phyloP scores from a whole-genome alignment of 345 rosid genomes.

The Moricandia moricandioides region DNA sequence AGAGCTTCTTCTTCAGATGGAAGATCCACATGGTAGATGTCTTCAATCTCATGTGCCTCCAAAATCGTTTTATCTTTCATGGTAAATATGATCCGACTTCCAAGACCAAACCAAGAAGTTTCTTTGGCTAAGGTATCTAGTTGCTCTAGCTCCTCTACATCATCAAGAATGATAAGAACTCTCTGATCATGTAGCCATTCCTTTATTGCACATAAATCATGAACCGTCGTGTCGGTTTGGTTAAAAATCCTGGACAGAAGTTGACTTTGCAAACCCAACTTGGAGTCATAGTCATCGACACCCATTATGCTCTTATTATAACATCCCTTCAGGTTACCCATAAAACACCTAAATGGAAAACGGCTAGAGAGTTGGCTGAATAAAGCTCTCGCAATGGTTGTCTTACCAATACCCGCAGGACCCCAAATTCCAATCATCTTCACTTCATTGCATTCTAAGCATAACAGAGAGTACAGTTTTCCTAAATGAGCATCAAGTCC shows the following conservation, averaged over 20 bases:
- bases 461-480: not conserved
- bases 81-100: not conserved
- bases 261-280: not conserved
- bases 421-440: not conserved
- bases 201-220: not conserved
- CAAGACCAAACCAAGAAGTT: not conserved
- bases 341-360: not conserved
- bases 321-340: not conserved
- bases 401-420: not conserved
- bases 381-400: slow-evolving; percentile 4
- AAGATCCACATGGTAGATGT: not conserved
- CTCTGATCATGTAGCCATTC: not conserved
- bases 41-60: not conserved
- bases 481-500: not conserved
- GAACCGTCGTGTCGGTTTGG: not conserved
- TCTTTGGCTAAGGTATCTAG: not conserved
- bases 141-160: not conserved
- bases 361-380: not conserved
- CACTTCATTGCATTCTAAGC: not conserved
- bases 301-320: not conserved
- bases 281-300: not conserved
- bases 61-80: not conserved
- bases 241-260: not conserved
- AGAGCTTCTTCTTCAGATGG: not conserved
- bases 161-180: not conserved